phyloP scores from a whole-genome alignment of 768 basidiomycete species.

The Inosperma sp. region DNA sequence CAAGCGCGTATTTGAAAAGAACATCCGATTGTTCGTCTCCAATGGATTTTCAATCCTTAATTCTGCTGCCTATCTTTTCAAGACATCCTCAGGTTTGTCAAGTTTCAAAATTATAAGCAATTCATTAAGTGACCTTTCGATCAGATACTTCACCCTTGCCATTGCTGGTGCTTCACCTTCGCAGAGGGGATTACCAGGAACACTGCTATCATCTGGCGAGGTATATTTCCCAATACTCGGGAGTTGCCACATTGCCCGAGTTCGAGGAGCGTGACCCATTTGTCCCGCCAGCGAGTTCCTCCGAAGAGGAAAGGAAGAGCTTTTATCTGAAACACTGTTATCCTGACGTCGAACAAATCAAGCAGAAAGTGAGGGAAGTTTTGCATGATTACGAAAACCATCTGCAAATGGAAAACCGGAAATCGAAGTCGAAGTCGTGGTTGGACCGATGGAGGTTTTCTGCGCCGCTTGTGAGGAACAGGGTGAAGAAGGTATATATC shows the following conservation, averaged over 20 bases:
- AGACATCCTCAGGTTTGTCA: not conserved
- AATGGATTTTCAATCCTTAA: constrained; percentile 7
- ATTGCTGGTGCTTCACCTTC: constrained; percentile 52
- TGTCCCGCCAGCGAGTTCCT: constrained; percentile 10
- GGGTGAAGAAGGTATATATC: constrained; percentile 49
- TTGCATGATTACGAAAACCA: constrained; percentile 24
- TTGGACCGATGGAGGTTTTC: too few relatives aligned
- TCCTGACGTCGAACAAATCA: constrained; percentile 48
- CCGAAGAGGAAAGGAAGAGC: constrained; percentile 24
- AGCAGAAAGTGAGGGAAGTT: constrained; percentile 34
- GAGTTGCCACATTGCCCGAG: constrained; percentile 50
- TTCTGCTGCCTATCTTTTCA: constrained; percentile 14
- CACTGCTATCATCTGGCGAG: constrained; percentile 45
- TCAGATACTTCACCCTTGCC: constrained; percentile 34
- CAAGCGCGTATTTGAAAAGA: constrained; percentile 42
- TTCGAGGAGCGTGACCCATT: constrained; percentile 39
- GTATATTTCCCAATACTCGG: constrained; percentile 40
- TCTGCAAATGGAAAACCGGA: constrained; percentile 6
- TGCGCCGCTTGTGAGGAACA: constrained; percentile 5
- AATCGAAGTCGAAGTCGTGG: not conserved
- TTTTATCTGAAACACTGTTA: constrained; percentile 47
- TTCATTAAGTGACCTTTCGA: not conserved
- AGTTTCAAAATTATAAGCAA: not conserved
- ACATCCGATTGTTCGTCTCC: constrained; percentile 38
- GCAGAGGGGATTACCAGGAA: constrained; percentile 50